Evolutionary conservation across 1,284 basidiomycete species (phyloP), one percentile per base, ranked within the genome.

Genomic region (Lentinula novae-zelandiae): DNA sequence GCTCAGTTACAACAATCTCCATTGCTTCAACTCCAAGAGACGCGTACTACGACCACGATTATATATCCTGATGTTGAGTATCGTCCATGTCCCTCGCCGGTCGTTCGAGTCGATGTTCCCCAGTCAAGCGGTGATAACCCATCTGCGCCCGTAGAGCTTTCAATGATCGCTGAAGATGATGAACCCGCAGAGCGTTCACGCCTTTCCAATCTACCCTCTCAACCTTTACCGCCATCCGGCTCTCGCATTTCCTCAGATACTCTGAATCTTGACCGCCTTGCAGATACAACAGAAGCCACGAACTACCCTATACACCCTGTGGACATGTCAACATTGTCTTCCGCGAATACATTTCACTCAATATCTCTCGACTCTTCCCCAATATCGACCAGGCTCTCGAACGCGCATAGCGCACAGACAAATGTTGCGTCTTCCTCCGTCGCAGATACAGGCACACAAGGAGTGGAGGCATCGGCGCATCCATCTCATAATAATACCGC

Each of bases 81-180:
- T 6, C 17, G 5, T 38, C 20, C 53, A 56, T 5, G 9, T 9
- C 31, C 34, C 12, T 40, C 60, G 27, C 46, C 38, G 10, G 40
- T 55, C 8, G 42, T 56, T 13, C n/a, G 31, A 5, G 12, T 56
- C 7, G 53, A 61, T 17, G 17, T 44, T 44, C 33, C 50, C 1
- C 22, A 46, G 8, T 3, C 38, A 40, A 40, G 34, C 27, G 6
- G 15, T 17, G 13, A n/a, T n/a, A 13, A 40, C 15, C 8, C 22
- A 9, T n/a, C 33, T 39, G 42, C 53, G n/a, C 56, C 58, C 31
- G 17, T 64, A 40, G 76, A 85, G 56, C 71, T 90, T 22, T 90
- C 87, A 38, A 77, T 89, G 57, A 91, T 91, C 60, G 84, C 79
- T 1, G 89, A 91, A 71, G 86, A 82, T 55, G 86, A 90, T 50